These are phyloP conservation scores for Cryomyces antarcticus DNA, from an alignment of 495 filamentous ascomycete genomes.

Conservation along the genomic window DNA sequence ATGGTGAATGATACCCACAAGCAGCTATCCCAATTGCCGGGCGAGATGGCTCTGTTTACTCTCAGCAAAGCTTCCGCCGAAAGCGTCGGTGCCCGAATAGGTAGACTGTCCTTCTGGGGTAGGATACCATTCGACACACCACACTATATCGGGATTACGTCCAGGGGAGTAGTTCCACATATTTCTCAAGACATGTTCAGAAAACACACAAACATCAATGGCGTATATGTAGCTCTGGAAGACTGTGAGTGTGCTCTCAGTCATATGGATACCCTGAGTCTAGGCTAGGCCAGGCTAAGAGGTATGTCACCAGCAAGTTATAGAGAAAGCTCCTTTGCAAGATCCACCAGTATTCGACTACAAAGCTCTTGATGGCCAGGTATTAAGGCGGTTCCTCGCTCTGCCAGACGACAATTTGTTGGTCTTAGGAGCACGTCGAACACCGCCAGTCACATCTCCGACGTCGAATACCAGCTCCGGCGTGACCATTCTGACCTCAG, in stretches of 20 bases:
- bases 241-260: slow-evolving; percentile 48
- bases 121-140: slow-evolving; percentile 52
- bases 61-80: slow-evolving; percentile 12
- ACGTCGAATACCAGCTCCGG: slow-evolving; percentile 49
- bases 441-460: slow-evolving; percentile 53
- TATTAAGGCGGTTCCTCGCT: slow-evolving; percentile 54
- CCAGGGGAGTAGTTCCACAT: slow-evolving; percentile 70
- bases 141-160: slow-evolving; percentile 57
- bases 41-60: slow-evolving; percentile 20
- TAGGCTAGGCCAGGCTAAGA: slow-evolving; percentile 3
- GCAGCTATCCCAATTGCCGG: not conserved
- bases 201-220: slow-evolving; percentile 39
- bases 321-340: slow-evolving; percentile 43
- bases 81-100: slow-evolving; percentile 23
- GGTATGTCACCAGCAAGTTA: slow-evolving; percentile 33
- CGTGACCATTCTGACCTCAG: slow-evolving; percentile 60
- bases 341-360: slow-evolving; percentile 30
- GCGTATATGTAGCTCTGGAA: slow-evolving; percentile 68
- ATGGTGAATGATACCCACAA: too few relatives aligned
- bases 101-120: slow-evolving; percentile 37
- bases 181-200: slow-evolving; percentile 65
- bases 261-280: not conserved
- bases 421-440: slow-evolving; percentile 60
- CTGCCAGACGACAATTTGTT: slow-evolving; percentile 33
- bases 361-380: slow-evolving; percentile 14